Conservation (phyloP, 805 yeast genomes). For the Lachancea dasiensis region DNA sequence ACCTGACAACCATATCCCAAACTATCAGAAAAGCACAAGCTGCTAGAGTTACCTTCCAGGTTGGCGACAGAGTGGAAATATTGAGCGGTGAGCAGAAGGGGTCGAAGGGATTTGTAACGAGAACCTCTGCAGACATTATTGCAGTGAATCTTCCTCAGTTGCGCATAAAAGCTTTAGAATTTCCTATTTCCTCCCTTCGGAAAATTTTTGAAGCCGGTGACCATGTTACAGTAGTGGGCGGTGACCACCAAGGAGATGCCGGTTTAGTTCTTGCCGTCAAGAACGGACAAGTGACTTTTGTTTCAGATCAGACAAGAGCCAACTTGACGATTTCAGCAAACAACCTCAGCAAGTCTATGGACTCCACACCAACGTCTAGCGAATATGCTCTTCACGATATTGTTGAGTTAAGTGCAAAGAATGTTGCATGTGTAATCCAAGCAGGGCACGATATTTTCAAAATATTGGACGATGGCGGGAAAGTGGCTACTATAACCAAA, state of each 20-base stretch:
- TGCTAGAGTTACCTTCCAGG: conserved; percentile 62
- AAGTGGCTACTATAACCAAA: conserved; percentile 64
- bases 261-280: conserved; percentile 84
- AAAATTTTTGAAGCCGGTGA: conserved; percentile 88
- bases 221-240: conserved; percentile 87
- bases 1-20: conserved; percentile 79
- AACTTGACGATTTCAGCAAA: conserved; percentile 92
- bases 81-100: conserved; percentile 91
- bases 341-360: conserved; percentile 86
- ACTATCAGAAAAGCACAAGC: conserved; percentile 63
- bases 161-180: conserved; percentile 54
- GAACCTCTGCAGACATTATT: conserved; percentile 57
- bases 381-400: conserved; percentile 83
- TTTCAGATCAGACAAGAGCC: conserved; percentile 81
- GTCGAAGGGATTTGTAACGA: conserved; percentile 71
- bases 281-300: conserved; percentile 81
- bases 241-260: conserved; percentile 88
- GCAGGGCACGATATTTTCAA: conserved; percentile 85
- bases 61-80: conserved; percentile 92
- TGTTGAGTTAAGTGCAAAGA: conserved; percentile 78
- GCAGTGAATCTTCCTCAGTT: conserved; percentile 46
- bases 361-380: conserved; percentile 68
- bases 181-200: conserved; percentile 75
- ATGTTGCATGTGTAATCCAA: conserved; percentile 82
- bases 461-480: conserved; percentile 77